Percentiles rank a stretch among this genome's conserved stretches.
Conservation (phyloP, 495 filamentous ascomycete genomes). For the Penicillium desertorum region DNA sequence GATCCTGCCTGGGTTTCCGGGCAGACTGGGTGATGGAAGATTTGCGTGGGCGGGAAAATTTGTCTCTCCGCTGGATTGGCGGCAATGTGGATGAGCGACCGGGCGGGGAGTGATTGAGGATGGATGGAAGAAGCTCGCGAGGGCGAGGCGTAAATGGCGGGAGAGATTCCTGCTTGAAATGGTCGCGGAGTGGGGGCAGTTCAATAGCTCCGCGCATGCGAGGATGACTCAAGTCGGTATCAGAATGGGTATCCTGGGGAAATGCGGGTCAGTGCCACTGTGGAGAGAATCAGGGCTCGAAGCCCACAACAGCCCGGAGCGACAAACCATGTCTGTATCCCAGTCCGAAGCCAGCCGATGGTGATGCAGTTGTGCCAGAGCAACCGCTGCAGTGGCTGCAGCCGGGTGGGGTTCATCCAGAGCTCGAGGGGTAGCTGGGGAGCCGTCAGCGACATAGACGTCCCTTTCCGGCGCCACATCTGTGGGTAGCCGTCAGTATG, state of each 20-base stretch:
- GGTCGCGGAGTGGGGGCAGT: conserved; percentile 69
- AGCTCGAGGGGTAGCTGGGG: conserved; percentile 67
- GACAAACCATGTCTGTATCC: conserved; percentile 78
- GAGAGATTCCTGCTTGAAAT: conserved; percentile 69
- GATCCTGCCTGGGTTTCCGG: conserved; percentile 71
- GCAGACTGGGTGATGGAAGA: conserved; percentile 76
- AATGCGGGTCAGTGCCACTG: conserved; percentile 14
- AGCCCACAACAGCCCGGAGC: conserved; percentile 9
- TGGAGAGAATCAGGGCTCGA: neutral
- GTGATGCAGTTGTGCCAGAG: conserved; percentile 82
- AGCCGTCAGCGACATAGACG: conserved; percentile 63
- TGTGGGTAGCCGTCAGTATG: conserved; percentile 36
- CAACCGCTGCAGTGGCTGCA: conserved; percentile 78
- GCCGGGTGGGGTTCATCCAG: conserved; percentile 70
- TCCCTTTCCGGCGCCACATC: conserved; percentile 48
- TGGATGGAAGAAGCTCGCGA: conserved; percentile 76
- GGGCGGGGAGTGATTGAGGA: conserved; percentile 76
- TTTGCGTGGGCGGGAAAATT: conserved; percentile 72
- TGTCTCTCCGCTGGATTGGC: conserved; percentile 67
- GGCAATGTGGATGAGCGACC: conserved; percentile 84
- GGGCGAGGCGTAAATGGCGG: conserved; percentile 59
- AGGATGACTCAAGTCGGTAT: conserved; percentile 62
- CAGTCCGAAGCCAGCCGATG: conserved; percentile 78
- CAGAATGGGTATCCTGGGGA: conserved; percentile 67
- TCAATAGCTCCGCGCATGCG: conserved; percentile 64